phyloP scores from a whole-genome alignment of 345 rosid species.

The Melastoma malabathricum region DNA sequence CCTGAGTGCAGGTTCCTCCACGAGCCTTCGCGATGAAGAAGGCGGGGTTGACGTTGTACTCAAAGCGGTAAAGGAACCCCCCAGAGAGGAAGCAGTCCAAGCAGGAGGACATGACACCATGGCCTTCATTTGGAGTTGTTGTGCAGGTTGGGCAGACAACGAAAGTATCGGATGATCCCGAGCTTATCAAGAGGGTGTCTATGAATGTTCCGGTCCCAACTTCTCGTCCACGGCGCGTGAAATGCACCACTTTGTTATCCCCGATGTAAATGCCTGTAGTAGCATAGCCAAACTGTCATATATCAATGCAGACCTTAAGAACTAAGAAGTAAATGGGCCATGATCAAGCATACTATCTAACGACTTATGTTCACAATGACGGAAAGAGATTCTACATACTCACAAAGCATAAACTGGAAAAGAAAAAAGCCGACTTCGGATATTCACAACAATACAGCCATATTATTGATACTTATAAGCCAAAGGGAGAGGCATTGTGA shows the following conservation, averaged over 20 bases:
- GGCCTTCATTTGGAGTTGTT: conserved; percentile 35
- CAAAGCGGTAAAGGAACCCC: conserved; percentile 58
- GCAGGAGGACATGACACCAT: conserved; percentile 72
- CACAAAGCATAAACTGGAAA: no score
- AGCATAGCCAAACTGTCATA: no score
- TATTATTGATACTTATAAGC: no score
- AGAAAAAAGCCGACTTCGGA: no score
- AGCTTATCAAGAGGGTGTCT: conserved; percentile 61
- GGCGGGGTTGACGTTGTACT: conserved; percentile 61
- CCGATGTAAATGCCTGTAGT: conserved; percentile 80
- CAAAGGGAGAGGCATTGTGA: no score
- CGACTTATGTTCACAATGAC: no score
- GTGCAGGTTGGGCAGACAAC: conserved; percentile 54
- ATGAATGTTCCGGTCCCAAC: conserved; percentile 74
- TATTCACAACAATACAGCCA: no score
- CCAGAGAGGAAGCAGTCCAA: conserved; percentile 74
- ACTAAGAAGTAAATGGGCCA: no score
- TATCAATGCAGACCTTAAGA: no score
- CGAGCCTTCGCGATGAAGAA: conserved; percentile 73
- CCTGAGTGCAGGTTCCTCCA: conserved; percentile 88
- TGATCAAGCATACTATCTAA: no score
- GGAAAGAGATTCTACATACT: no score
- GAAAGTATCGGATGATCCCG: conserved; percentile 34
- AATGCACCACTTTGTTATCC: conserved; percentile 64
- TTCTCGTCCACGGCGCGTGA: conserved; percentile 80